Evolutionary conservation across 1,284 basidiomycete species (phyloP), one percentile per base, ranked within the genome.

Genomic region (Prillingera fragicola): DNA sequence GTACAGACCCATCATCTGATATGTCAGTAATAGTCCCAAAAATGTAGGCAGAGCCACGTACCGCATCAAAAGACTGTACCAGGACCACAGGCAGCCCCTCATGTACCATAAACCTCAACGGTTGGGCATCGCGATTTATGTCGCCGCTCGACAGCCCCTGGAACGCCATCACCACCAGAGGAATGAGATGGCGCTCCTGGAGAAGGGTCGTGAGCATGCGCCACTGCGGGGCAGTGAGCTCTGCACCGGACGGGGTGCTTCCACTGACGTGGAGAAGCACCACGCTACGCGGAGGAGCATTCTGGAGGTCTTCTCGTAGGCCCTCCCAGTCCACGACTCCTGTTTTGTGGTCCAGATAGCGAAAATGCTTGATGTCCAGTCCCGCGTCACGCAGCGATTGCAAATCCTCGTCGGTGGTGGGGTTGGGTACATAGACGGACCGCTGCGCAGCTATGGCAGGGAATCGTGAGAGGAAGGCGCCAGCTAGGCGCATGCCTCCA

Each of bases 231-330:
- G 74, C 72, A 21, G 87, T 92, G 24, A 92, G 87, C 72, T 98
- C 94, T 8, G 95, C 88, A 3, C 94, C 91, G 0, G 92, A 96
- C 4, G 94, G 94, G 63, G 94, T 92, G 69, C 94, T 92, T 31
- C 94, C 94, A 67, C 91, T 92, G 8, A 88, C 87, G 63, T 95
- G 89, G 33, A 98, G 70, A 52, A 98, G 73, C 69, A 97, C 85
- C 37, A 91, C 84, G 3, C 89, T 94, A 14, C 77, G 71, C 1
- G 55, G 47, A 3, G 87, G 84, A 19, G 71, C 76, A 55, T 77
- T 43, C 50, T 60, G 50, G 41, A 94, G 71, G 35, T 85, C 73
- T 23, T 73, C 74, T 38, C 84, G 73, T 69, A 95, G 81, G 25
- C 84, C 85, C 15, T 76, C 69, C 66, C 84, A 87, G 66, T 94